These are phyloP conservation scores for Tetradesmus obliquus DNA, from an alignment of 139 green algal genomes.

Conservation along the genomic window DNA sequence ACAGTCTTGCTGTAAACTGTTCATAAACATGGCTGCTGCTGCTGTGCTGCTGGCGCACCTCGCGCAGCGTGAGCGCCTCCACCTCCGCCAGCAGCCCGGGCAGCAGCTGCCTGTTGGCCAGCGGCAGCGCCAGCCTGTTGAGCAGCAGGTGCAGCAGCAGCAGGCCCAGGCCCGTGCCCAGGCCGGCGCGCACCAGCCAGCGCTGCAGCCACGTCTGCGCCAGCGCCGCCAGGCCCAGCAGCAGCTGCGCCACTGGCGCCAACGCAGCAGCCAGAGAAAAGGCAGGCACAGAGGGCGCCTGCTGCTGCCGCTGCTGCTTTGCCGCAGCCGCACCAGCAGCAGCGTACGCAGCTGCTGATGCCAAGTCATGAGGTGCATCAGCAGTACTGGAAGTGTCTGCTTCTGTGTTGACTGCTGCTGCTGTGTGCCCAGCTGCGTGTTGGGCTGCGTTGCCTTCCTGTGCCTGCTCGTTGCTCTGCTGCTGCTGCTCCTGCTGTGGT, in stretches of 20 bases:
- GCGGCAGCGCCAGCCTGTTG: slow-evolving; percentile 16
- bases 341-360: neutral
- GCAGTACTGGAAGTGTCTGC: neutral
- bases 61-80: neutral
- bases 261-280: slow-evolving; percentile 4
- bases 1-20: too few relatives aligned
- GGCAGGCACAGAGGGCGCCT: neutral
- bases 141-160: slow-evolving; percentile 29
- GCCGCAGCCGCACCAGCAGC: neutral
- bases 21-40: too few relatives aligned
- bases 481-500: neutral
- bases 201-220: neutral
- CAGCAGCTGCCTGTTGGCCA: slow-evolving; percentile 30
- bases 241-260: slow-evolving; percentile 7
- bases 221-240: neutral
- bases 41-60: too few relatives aligned
- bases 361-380: neutral
- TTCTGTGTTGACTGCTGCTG: neutral
- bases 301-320: slow-evolving; percentile 25
- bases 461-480: too few relatives aligned
- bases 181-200: neutral
- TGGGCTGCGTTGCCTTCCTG: neutral
- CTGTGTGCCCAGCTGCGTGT: neutral
- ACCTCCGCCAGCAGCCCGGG: neutral
- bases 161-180: neutral